Percentiles rank a stretch among this genome's conserved stretches.
phyloP scores from a whole-genome alignment of 352 stramenopile species.

The Phytophthora pini region DNA sequence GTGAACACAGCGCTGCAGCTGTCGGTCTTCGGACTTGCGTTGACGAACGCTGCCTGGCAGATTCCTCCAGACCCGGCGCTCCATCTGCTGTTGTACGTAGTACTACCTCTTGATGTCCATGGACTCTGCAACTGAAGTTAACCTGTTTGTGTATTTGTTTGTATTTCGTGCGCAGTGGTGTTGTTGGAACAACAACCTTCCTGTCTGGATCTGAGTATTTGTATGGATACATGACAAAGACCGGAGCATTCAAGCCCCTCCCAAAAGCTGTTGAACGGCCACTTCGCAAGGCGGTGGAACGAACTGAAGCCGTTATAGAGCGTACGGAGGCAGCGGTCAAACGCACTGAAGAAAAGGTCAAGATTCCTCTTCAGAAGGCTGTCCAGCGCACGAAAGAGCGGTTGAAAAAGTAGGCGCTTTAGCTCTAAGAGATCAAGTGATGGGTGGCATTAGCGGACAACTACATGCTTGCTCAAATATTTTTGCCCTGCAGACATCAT shows the following conservation, averaged over 20 bases:
- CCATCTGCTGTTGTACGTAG: constrained; percentile 69
- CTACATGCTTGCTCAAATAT: no score
- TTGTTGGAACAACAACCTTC: constrained; percentile 78
- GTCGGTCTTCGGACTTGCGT: constrained; percentile 69
- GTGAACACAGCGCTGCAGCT: constrained; percentile 85
- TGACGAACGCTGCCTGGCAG: constrained; percentile 80
- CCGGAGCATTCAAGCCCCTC: constrained; percentile 68
- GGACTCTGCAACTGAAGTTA: neutral
- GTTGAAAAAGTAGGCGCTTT: constrained; percentile 31
- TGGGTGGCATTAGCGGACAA: no score
- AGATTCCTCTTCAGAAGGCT: constrained; percentile 25
- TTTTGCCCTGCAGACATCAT: no score
- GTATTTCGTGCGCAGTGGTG: constrained; percentile 41
- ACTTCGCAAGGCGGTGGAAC: constrained; percentile 38
- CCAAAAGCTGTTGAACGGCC: constrained; percentile 38
- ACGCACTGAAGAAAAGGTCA: constrained; percentile 36
- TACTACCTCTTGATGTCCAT: neutral
- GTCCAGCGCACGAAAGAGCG: constrained; percentile 37
- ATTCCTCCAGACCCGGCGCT: constrained; percentile 65
- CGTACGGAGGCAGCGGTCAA: constrained; percentile 37
- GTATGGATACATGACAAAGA: constrained; percentile 77
- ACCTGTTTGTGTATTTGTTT: neutral
- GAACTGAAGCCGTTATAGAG: constrained; percentile 37
- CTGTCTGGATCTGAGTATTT: constrained; percentile 81
- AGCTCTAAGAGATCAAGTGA: neutral